Evolutionary conservation across 1,284 basidiomycete species (phyloP), one percentile per base, ranked within the genome.

Genomic region (Anthracocystis walkeri): DNA sequence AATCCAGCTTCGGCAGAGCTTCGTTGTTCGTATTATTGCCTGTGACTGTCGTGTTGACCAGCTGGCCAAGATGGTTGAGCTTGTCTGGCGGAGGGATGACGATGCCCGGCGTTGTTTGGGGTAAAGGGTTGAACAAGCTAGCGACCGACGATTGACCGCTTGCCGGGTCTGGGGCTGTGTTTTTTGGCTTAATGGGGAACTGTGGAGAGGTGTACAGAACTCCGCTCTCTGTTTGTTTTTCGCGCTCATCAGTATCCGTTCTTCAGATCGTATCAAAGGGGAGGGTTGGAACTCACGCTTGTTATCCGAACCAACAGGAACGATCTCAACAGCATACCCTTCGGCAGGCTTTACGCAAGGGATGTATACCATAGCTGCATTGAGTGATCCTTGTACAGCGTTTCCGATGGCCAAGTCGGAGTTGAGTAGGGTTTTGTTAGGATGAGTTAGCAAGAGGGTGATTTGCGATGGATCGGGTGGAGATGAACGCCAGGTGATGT

Each of bases 341-440:
- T 41, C 40, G 2, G 59, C 42, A 2, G 67, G 31, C 1, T 55
- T 4, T 12, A 75, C 10, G 33, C 73, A 75, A 6, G 74, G 74
- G 4, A 76, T 63, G 14, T 65, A 72, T 10, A 76, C 54, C 61
- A 74, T 52, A 14, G 64, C 60, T 3, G 62, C 50, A 42, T 74
- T 74, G 7, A 58, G 25, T 0, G 35, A 8, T 4, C 63, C 68
- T 25, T 65, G 50, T 3, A 74, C 27, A 21, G 71, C 71, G 35
- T 74, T 69, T 4, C 65, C 71, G 29, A 74, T 62, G n/a, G 62
- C 71, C 27, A 59, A 67, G 27, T 65, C 65, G 49, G 58, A 54
- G 49, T 71, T 72, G 55, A 76, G 59, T 4, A 72, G 38, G 29
- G 60, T 59, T 41, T 68, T 68, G 69, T 76, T 65, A 4, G 61